These are phyloP conservation scores for Chimonanthus salicifolius DNA, from an alignment of 164 flowering plant species.

Conservation along the genomic window DNA sequence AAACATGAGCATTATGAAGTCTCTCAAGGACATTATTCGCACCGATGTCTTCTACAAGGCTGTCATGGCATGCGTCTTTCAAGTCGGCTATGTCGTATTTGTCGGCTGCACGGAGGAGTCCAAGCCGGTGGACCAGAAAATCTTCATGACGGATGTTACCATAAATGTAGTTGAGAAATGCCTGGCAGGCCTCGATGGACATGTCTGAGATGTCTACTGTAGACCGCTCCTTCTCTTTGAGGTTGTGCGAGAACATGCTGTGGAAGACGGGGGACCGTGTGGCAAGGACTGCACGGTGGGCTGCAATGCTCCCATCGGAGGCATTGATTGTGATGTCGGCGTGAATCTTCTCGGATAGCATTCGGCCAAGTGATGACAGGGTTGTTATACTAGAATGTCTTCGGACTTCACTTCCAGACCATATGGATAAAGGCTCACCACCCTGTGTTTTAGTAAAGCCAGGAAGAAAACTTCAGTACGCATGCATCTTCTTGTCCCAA, in stretches of 20 bases:
- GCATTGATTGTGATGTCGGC: slow-evolving; percentile 75
- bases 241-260: slow-evolving; percentile 90
- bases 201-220: slow-evolving; percentile 77
- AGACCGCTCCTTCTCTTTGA: slow-evolving; percentile 82
- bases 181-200: slow-evolving; percentile 69
- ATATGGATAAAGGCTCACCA: slow-evolving; percentile 70
- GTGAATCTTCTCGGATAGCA: slow-evolving; percentile 79
- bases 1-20: slow-evolving; percentile 68
- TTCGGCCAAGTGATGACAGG: slow-evolving; percentile 54
- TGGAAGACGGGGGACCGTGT: slow-evolving; percentile 81
- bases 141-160: slow-evolving; percentile 65
- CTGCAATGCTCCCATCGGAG: slow-evolving; percentile 65
- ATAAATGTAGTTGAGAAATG: slow-evolving; percentile 71
- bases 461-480: not conserved
- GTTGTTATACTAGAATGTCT: slow-evolving; percentile 43
- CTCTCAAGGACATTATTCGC: slow-evolving; percentile 81
- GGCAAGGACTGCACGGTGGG: slow-evolving; percentile 85
- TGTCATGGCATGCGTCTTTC: slow-evolving; percentile 82
- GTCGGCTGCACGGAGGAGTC: slow-evolving; percentile 84
- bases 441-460: slow-evolving; percentile 36
- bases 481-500: not conserved
- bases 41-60: slow-evolving; percentile 84
- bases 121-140: slow-evolving; percentile 60
- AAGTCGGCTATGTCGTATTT: slow-evolving; percentile 79
- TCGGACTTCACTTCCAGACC: slow-evolving; percentile 47